Percentiles rank a stretch among this genome's conserved stretches.
Conservation (phyloP, 2,329 filamentous ascomycete genomes). For the Emergomyces orientalis region DNA sequence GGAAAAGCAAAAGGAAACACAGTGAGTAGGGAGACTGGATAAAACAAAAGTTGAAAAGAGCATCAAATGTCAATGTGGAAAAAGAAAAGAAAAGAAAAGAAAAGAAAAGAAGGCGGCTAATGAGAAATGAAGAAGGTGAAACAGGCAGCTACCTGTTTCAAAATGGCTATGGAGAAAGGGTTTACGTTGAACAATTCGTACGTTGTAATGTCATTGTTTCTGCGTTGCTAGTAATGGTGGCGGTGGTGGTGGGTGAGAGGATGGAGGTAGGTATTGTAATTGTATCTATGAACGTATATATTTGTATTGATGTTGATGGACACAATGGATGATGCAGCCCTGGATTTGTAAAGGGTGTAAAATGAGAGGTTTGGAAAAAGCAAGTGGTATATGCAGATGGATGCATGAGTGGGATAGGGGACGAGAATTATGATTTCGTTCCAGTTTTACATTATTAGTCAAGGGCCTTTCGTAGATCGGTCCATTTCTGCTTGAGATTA, state of each 20-base stretch:
- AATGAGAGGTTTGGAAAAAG: neutral
- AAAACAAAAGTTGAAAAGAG: no score
- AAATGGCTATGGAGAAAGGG: neutral
- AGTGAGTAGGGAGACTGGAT: no score
- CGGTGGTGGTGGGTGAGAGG: neutral
- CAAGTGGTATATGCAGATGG: neutral
- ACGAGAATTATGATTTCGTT: neutral
- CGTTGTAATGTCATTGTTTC: neutral
- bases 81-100: neutral
- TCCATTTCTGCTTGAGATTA: constrained; percentile 65
- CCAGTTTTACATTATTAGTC: constrained; percentile 25
- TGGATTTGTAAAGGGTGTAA: neutral
- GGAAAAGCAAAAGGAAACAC: neutral
- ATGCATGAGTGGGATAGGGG: neutral
- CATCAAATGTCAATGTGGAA: neutral
- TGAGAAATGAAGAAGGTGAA: neutral
- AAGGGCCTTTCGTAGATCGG: constrained; percentile 55
- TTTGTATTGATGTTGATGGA: constrained; percentile 1
- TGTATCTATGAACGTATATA: constrained; percentile 7
- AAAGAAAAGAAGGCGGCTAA: neutral
- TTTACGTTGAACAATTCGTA: neutral
- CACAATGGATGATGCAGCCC: neutral
- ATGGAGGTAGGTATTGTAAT: neutral
- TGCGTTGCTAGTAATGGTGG: neutral
- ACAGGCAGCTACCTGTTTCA: neutral